Conservation (phyloP, 2,329 filamentous ascomycete species). For the Mycosphaerella sp. region DNA sequence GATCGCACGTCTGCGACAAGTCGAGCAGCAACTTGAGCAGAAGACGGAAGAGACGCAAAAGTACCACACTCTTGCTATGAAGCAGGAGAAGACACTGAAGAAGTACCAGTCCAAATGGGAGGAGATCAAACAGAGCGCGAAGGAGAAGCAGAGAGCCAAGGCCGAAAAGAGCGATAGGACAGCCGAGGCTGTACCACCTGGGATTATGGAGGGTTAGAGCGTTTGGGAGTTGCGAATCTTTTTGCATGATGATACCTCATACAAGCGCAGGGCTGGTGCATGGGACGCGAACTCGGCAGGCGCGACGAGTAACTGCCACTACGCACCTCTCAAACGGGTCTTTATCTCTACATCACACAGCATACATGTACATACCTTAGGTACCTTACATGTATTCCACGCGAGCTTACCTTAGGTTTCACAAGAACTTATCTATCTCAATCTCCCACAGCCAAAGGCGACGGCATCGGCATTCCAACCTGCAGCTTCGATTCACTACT, state of each 20-base stretch:
- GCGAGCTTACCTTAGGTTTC: too few species aligned
- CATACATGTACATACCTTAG: too few species aligned
- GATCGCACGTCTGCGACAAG: constrained; percentile 32
- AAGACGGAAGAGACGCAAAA: constrained; percentile 56
- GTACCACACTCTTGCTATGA: constrained; percentile 56
- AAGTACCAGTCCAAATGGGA: constrained; percentile 64
- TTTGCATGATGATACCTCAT: neutral
- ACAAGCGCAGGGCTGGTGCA: too few species aligned
- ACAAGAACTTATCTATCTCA: too few species aligned
- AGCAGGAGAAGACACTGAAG: constrained; percentile 56
- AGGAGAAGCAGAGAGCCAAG: constrained; percentile 22
- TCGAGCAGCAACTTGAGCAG: constrained; percentile 60
- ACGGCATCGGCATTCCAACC: too few species aligned
- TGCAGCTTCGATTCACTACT: too few species aligned
- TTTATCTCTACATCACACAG: too few species aligned
- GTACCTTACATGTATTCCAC: too few species aligned
- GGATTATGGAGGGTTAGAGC: constrained; percentile 1
- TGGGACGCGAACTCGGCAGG: too few species aligned
- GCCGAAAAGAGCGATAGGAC: constrained; percentile 17
- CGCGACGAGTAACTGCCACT: too few species aligned
- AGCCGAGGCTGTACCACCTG: neutral
- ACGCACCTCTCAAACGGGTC: too few species aligned
- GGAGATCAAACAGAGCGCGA: constrained; percentile 59
- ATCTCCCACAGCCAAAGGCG: too few species aligned
- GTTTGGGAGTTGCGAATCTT: neutral